Evolutionary conservation across 78 protist species (phyloP).

Genomic region (Dictyostelium firmibasis): DNA sequence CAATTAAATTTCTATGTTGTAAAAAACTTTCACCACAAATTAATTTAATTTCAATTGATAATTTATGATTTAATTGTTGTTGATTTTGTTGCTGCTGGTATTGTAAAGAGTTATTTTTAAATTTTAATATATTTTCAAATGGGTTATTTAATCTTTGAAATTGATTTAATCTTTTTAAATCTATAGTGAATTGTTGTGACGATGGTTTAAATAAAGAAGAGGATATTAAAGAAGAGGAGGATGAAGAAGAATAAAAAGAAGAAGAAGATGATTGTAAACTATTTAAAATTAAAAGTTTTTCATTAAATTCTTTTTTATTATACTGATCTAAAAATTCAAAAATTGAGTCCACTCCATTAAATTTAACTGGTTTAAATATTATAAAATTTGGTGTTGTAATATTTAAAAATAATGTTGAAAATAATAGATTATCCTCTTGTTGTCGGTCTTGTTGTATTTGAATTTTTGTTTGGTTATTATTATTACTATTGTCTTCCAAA

Average conservation of each 20-base stretch:
- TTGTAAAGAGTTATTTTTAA: background rate
- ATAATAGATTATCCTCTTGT: background rate
- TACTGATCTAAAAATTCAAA: background rate
- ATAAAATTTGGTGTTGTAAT: background rate
- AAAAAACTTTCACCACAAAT: conserved; percentile 23
- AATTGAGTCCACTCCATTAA: background rate
- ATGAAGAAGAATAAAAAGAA: background rate
- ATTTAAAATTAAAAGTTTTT: background rate
- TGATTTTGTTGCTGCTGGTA: background rate
- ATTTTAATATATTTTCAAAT: background rate
- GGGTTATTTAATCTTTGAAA: background rate
- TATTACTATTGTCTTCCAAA: background rate
- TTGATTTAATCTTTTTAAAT: background rate
- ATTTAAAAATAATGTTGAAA: background rate
- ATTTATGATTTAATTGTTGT: background rate
- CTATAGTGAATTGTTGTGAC: background rate
- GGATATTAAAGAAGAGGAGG: background rate
- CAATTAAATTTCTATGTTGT: background rate
- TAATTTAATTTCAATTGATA: background rate
- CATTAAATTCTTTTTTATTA: background rate
- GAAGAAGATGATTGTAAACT: background rate
- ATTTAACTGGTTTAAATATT: background rate
- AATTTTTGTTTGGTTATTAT: background rate
- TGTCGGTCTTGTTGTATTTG: background rate
- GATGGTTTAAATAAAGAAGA: background rate